Conservation (phyloP, 2,329 filamentous ascomycete genomes). For the Cercospora sojina region DNA sequence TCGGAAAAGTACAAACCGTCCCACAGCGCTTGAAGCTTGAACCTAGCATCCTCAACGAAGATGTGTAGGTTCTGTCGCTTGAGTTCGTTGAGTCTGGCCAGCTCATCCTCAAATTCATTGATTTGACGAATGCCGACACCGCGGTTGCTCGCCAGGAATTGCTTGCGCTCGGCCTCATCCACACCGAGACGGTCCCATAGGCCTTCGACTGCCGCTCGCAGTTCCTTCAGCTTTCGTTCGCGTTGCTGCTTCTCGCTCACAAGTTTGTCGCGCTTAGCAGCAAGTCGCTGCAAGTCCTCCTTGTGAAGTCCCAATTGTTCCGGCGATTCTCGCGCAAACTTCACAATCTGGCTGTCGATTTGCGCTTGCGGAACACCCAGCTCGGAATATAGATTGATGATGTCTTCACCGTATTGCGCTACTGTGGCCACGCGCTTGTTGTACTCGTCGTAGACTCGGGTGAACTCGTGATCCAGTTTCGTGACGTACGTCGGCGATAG, state of each 20-base stretch:
- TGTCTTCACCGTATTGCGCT: conserved; percentile 72
- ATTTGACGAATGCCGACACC: conserved; percentile 89
- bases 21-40: conserved; percentile 91
- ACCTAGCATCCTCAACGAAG: conserved; percentile 92
- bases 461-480: conserved; percentile 85
- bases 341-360: conserved; percentile 81
- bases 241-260: conserved; percentile 83
- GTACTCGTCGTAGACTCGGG: conserved; percentile 95
- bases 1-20: conserved; percentile 91
- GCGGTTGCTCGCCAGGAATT: conserved; percentile 81
- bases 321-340: conserved; percentile 83
- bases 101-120: conserved; percentile 93
- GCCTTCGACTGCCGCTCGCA: conserved; percentile 73
- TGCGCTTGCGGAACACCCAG: conserved; percentile 91
- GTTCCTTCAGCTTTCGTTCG: conserved; percentile 73
- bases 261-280: conserved; percentile 74
- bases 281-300: conserved; percentile 74
- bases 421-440: conserved; percentile 76
- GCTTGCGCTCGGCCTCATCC: conserved; percentile 77
- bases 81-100: conserved; percentile 80
- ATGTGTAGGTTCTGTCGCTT: conserved; percentile 93
- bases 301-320: conserved; percentile 92
- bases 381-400: conserved; percentile 94
- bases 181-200: conserved; percentile 88
- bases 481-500: conserved; percentile 88